phyloP scores from a whole-genome alignment of 1,139 yeast genomes.

The Blastobotrys capitulatus region DNA sequence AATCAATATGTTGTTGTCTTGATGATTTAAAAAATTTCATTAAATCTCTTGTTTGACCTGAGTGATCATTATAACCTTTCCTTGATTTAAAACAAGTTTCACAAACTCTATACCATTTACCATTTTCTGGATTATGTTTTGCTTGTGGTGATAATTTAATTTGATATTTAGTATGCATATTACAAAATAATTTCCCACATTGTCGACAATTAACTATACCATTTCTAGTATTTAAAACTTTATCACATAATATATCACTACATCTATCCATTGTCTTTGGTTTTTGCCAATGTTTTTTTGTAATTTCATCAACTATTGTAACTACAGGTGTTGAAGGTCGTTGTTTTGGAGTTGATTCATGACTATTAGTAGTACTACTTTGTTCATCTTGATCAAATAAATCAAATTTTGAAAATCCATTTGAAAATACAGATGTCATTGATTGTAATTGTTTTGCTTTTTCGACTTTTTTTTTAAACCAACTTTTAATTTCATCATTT shows the following conservation, averaged over 20 bases:
- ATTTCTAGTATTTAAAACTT: constrained; percentile 26
- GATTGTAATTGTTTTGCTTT: constrained; percentile 27
- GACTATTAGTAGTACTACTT: constrained; percentile 5
- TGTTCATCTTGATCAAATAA: constrained; percentile 27
- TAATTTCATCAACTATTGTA: constrained; percentile 34
- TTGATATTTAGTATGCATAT: constrained; percentile 52
- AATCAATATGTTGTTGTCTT: constrained; percentile 42
- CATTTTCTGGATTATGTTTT: constrained; percentile 42
- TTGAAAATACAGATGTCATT: constrained; percentile 28
- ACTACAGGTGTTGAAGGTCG: constrained; percentile 8
- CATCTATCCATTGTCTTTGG: constrained; percentile 35
- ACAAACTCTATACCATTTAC: constrained; percentile 71
- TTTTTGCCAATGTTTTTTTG: constrained; percentile 61
- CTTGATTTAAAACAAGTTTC: constrained; percentile 50
- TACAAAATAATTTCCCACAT: constrained; percentile 72
- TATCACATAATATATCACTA: constrained; percentile 28
- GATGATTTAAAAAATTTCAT: constrained; percentile 40
- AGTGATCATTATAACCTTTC: constrained; percentile 47
- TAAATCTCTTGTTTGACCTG: constrained; percentile 41
- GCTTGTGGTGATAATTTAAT: constrained; percentile 45
- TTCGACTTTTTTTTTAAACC: constrained; percentile 35
- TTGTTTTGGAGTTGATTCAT: constrained; percentile 7
- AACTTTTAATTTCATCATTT: constrained; percentile 37
- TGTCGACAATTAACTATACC: constrained; percentile 35
- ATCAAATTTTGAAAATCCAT: constrained; percentile 32